Percentiles rank a stretch among this genome's conserved stretches.
Conservation (phyloP, 305 asterid genomes). For the Fraxinus angustifolia region DNA sequence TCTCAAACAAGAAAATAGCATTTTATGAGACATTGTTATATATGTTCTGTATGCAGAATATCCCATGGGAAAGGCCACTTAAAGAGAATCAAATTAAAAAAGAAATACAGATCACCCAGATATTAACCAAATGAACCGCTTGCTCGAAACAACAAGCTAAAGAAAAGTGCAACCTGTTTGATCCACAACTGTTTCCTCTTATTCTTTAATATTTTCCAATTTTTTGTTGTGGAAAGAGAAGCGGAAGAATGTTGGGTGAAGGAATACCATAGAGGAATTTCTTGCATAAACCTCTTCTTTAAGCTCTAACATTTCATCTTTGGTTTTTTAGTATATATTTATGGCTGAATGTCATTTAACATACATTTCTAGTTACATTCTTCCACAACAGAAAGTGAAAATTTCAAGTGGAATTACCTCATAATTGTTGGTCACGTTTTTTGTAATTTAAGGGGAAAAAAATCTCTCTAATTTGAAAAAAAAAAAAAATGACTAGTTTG, state of each 20-base stretch:
- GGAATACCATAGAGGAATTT: not conserved
- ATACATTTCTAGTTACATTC: not conserved
- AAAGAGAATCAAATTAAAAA: not conserved
- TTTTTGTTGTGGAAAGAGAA: not conserved
- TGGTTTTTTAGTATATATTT: not conserved
- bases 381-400: not conserved
- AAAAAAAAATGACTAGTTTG: not conserved
- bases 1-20: not conserved
- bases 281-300: not conserved
- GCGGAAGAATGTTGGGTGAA: not conserved
- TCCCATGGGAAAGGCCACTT: not conserved
- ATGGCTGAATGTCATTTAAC: not conserved
- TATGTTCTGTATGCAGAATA: not conserved
- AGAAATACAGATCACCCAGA: not conserved
- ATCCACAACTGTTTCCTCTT: not conserved
- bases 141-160: not conserved
- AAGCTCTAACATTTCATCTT: not conserved
- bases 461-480: not conserved
- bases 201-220: not conserved
- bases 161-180: not conserved
- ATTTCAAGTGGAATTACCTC: not conserved
- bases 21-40: not conserved
- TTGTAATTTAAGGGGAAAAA: not conserved
- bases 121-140: not conserved
- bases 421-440: not conserved